A percentile compares a stretch with the other conserved stretches of the same genome.
These are phyloP conservation scores for Oleoguttula mirabilis DNA, from an alignment of 495 filamentous ascomycete genomes.

Conservation along the genomic window DNA sequence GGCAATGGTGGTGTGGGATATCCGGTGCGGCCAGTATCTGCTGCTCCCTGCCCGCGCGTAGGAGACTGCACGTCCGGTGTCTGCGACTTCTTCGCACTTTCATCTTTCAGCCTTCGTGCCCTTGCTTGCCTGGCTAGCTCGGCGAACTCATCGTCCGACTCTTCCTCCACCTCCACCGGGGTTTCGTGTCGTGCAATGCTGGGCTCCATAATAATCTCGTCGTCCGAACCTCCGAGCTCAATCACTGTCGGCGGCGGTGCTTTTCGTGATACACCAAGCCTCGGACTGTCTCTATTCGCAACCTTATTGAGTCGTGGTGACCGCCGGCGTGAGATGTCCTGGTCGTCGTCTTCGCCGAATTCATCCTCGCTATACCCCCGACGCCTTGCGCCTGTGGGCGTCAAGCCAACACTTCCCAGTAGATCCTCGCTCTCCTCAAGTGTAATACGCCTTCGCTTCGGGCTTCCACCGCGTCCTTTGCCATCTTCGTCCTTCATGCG, in stretches of 20 bases:
- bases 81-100: constrained; percentile 6
- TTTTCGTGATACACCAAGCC: too few relatives aligned
- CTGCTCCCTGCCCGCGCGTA: neutral
- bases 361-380: too few relatives aligned
- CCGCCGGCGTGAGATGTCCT: constrained; percentile 5
- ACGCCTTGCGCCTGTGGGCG: neutral
- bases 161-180: constrained; percentile 21
- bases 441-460: constrained; percentile 14
- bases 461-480: constrained; percentile 2
- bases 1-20: constrained; percentile 10
- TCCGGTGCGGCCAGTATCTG: neutral
- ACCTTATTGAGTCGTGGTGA: constrained; percentile 7
- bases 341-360: too few relatives aligned
- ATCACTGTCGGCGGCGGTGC: neutral
- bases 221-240: constrained; percentile 8
- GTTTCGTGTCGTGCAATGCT: too few relatives aligned
- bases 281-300: constrained; percentile 1
- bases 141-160: constrained; percentile 38
- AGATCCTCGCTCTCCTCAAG: constrained; percentile 6
- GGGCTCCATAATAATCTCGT: too few relatives aligned
- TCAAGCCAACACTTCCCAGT: constrained; percentile 3
- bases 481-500: constrained; percentile 19
- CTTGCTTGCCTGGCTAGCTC: constrained; percentile 27
- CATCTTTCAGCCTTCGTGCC: constrained; percentile 13
- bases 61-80: constrained; percentile 1